Percentiles rank a stretch among this genome's conserved stretches.
phyloP scores from a whole-genome alignment of 1,284 basidiomycete genomes.

The Thecaphora thlaspeos region DNA sequence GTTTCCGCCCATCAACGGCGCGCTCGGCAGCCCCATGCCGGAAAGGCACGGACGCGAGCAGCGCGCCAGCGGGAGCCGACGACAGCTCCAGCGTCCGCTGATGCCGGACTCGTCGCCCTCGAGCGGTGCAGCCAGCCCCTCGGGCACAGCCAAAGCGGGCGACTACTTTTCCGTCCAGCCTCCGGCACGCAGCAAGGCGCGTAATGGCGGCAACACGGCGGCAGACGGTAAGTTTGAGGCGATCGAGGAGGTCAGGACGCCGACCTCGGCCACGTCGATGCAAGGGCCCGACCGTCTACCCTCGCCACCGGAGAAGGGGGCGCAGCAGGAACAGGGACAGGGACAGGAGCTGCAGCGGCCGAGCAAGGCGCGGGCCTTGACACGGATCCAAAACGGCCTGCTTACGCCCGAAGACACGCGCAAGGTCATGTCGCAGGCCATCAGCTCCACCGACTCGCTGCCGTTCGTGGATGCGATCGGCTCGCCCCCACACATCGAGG shows the following conservation, averaged over 20 bases:
- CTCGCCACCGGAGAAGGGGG: conserved; percentile 3
- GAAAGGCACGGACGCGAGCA: conserved; percentile 22
- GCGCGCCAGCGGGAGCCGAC: conserved; percentile 22
- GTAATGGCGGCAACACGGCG: conserved; percentile 5
- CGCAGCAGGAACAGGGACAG: neutral
- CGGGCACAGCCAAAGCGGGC: conserved; percentile 7
- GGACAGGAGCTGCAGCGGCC: neutral
- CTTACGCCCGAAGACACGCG: conserved; percentile 10
- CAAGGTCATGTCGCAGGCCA: conserved; percentile 19
- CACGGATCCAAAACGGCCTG: conserved; percentile 1
- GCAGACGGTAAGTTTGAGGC: conserved; percentile 25
- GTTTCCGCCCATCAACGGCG: conserved; percentile 12
- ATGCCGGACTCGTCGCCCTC: conserved; percentile 23
- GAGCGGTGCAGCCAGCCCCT: conserved; percentile 16
- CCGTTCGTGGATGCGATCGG: conserved; percentile 32
- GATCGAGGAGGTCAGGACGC: conserved; percentile 37
- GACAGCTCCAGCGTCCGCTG: conserved; percentile 16
- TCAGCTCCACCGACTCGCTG: conserved; percentile 39
- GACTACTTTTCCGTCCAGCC: conserved; percentile 27
- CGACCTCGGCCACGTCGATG: conserved; percentile 19
- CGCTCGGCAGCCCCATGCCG: conserved; percentile 24
- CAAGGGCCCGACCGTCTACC: conserved; percentile 5
- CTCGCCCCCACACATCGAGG: conserved; percentile 10
- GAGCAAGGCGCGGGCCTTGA: neutral
- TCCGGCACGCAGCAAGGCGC: conserved; percentile 12